These are phyloP conservation scores for Epichloe coenophiala DNA, from an alignment of 2,329 filamentous ascomycete species.

Conservation along the genomic window DNA sequence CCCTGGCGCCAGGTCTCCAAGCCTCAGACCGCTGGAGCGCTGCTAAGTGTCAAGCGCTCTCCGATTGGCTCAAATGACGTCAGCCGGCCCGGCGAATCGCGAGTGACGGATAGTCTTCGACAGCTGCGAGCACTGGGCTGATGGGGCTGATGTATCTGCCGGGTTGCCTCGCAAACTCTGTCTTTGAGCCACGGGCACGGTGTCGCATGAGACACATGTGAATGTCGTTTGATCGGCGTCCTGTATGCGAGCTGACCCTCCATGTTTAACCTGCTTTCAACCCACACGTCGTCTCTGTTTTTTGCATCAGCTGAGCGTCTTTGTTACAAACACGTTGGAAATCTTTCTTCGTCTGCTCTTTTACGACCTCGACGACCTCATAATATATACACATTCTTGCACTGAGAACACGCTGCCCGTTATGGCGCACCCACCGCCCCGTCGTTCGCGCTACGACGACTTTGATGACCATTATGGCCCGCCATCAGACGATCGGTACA, in stretches of 20 bases:
- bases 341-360: neutral
- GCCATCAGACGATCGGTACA: neutral
- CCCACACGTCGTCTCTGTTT: neutral
- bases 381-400: neutral
- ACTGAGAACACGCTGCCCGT: neutral
- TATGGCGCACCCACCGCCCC: slow-evolving; percentile 10
- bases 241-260: too few relatives aligned
- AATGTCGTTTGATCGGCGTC: too few relatives aligned
- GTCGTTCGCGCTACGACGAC: slow-evolving; percentile 14
- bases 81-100: slow-evolving; percentile 2
- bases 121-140: neutral
- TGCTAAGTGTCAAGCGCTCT: neutral
- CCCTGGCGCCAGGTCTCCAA: neutral
- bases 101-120: neutral
- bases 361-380: neutral
- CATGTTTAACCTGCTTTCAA: too few relatives aligned
- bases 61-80: slow-evolving; percentile 9
- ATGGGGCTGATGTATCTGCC: neutral
- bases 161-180: neutral
- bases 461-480: slow-evolving; percentile 13
- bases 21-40: neutral
- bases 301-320: neutral
- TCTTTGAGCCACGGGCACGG: too few relatives aligned
- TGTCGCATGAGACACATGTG: too few relatives aligned
- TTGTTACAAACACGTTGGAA: neutral